Evolutionary conservation across 2,329 filamentous ascomycete species (phyloP), one percentile per base, ranked within the genome.

Genomic region (Colletotrichum magnum): DNA sequence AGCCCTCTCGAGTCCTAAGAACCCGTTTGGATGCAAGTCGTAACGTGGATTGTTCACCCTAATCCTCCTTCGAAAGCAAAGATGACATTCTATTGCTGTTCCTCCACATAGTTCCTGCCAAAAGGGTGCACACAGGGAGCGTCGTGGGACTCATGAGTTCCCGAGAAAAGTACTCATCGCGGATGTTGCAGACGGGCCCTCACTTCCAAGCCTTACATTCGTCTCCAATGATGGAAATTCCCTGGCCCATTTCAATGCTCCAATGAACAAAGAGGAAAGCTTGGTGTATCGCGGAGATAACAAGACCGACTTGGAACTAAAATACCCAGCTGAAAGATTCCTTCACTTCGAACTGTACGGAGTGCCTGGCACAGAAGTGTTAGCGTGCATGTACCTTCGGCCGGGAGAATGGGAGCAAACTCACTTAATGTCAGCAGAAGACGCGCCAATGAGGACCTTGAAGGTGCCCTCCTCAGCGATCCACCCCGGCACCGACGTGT

Each of bases 291-390:
- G 7, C 56, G 43, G 13, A 51, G 28, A 45, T 21, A 32, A n/a
- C 21, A 10, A 58, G 4, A 26, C 9, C 12, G n/a, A 24, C 32
- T 26, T 39, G 18, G 18, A 18, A 18, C 58, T 77, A 91, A 72
- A 90, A 91, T 7, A 89, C 82, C 90, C 90, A 92, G 26, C 86
- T 90, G 75, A 92, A 92, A 5, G 88, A 88, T 74, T 92, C 86
- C 75, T 86, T 82, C 48, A 92, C 89, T 60, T 88, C 85, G 70
- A 92, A 92, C 15, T 80, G 67, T 24, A 75, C 76, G 16, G 72
- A 72, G 72, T 74, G 74, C 73, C 77, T 79, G 72, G 63, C 21
- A 43, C 13, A 15, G 10, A 3, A 28, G 13, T 15, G 50, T 71
- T 58, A 71, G 67, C 36, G n/a, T 36, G 9, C 2, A 43, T n/a